Base-by-base conservation (phyloP, 2,329 filamentous ascomycete genomes). In the Fusarium zealandicum region DNA sequence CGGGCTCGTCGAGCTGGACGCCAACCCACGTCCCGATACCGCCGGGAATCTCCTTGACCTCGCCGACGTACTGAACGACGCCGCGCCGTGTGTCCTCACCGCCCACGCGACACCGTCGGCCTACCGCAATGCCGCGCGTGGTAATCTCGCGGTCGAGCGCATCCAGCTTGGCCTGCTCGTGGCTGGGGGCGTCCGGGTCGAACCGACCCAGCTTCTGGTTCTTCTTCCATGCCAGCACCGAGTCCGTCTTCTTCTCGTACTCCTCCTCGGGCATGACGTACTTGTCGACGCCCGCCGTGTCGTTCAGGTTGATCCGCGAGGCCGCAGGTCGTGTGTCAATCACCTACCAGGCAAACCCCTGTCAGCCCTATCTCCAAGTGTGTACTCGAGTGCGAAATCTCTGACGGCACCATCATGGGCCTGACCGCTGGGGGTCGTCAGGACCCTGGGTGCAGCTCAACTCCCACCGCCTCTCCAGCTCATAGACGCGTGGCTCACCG, bases 201-300 rank as follows among this genome's bases (percentile, higher is more conserved):
- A 99, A 99, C 30, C 95, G 90, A 43, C 95, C 95, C n/a, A 98
- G 84, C 72, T 96, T 93, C 74, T 96, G 88, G n/a, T 86, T 80
- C 77, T 90, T 93, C 77, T 99, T 99, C 92, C 92, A 98, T 6
- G 93, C 90, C 18, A 97, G 83, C 12, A 99, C 95, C 4, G 90
- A 93, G 75, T 97, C 91, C 36, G 86, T 80, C 70, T 93, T 92
- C 69, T 86, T 85, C 72, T 92, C 92, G 76, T 99, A 99, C 70
- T 93, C 89, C 42, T 88, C 82, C 45, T 83, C 80, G n/a, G 92
- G 90, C 82, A 99, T 89, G 59, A 89, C 85, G 73, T 95, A 98
- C 78, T 97, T 97, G 51, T 92, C 86, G 5, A 97, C 92, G 9
- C 85, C 82, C 36, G 89, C 89, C 37, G 90, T 83, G 76, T 96